Conservation (phyloP, 768 basidiomycete genomes). For the Psilocybe cubensis region DNA sequence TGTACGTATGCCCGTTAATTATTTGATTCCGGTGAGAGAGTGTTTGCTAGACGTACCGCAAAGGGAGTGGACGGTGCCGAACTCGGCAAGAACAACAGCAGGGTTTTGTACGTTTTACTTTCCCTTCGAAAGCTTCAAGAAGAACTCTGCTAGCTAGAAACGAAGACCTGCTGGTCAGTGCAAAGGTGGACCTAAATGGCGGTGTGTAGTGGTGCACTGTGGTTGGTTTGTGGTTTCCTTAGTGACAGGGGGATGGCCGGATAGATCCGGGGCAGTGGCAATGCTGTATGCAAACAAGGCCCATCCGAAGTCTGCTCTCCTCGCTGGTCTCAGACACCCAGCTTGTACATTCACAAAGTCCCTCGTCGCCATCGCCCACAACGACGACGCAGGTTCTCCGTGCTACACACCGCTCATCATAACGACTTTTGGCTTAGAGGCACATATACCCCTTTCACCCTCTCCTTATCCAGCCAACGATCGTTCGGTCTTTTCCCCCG, state of each 20-base stretch:
- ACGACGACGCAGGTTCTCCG: constrained; percentile 7
- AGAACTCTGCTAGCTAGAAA: neutral
- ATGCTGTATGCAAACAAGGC: constrained; percentile 23
- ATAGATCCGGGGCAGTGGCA: constrained; percentile 26
- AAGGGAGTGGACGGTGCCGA: neutral
- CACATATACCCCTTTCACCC: constrained; percentile 11
- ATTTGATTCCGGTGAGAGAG: constrained; percentile 3
- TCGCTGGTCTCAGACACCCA: constrained; percentile 20
- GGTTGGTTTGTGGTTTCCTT: constrained; percentile 15
- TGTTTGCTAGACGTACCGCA: neutral
- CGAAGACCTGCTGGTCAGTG: too few relatives aligned
- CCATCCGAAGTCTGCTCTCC: constrained; percentile 17
- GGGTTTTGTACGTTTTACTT: neutral
- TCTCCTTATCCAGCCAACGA: constrained; percentile 10
- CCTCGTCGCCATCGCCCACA: constrained; percentile 17
- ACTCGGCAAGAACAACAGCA: neutral
- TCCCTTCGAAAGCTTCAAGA: too few relatives aligned
- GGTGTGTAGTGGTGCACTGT: neutral
- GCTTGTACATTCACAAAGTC: neutral
- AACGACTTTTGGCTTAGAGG: neutral
- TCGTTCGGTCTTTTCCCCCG: constrained; percentile 15
- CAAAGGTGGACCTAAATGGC: too few relatives aligned
- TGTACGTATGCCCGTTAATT: constrained; percentile 1
- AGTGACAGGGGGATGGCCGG: constrained; percentile 20
- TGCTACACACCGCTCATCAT: neutral